Evolutionary conservation across 2,329 filamentous ascomycete genomes (phyloP).

Genomic region (Plectosphaerella cucumerina): DNA sequence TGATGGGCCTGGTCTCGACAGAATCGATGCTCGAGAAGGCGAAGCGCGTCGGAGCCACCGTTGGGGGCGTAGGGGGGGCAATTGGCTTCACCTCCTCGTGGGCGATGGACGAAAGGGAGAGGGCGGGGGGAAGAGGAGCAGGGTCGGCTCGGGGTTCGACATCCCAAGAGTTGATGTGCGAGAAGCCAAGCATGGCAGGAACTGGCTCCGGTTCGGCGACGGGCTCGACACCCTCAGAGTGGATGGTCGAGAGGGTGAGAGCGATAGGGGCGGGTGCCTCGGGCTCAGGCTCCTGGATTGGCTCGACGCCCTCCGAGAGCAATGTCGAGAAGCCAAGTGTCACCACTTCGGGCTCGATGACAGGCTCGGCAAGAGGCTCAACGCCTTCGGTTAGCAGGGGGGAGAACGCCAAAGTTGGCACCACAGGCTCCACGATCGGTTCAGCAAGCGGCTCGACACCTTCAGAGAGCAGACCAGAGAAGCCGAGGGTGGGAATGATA

Average conservation of each 20-base stretch:
- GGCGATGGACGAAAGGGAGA: constrained; percentile 32
- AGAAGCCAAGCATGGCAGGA: constrained; percentile 25
- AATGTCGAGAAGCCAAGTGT: constrained; percentile 24
- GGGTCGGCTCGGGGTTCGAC: constrained; percentile 28
- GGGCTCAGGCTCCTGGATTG: constrained; percentile 17
- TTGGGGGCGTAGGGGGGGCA: constrained; percentile 18
- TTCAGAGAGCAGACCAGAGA: constrained; percentile 37
- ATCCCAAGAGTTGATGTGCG: constrained; percentile 36
- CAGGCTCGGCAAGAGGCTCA: constrained; percentile 18
- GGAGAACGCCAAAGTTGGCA: constrained; percentile 19
- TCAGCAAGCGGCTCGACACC: constrained; percentile 26
- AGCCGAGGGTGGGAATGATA: constrained; percentile 19
- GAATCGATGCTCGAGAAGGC: constrained; percentile 42
- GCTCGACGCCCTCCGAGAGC: constrained; percentile 24
- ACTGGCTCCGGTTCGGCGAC: constrained; percentile 15
- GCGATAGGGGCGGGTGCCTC: constrained; percentile 10
- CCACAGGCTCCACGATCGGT: constrained; percentile 20
- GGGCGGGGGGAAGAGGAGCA: constrained; percentile 15
- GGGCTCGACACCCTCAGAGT: constrained; percentile 22
- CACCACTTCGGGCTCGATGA: constrained; percentile 19
- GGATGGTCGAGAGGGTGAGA: constrained; percentile 17
- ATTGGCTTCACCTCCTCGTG: constrained; percentile 35
- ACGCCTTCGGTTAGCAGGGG: constrained; percentile 25
- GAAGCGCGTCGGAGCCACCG: constrained; percentile 20
- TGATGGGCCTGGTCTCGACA: constrained; percentile 41